Conservation (phyloP, 257 asterid species). For the Solanum pinnatisectum region DNA sequence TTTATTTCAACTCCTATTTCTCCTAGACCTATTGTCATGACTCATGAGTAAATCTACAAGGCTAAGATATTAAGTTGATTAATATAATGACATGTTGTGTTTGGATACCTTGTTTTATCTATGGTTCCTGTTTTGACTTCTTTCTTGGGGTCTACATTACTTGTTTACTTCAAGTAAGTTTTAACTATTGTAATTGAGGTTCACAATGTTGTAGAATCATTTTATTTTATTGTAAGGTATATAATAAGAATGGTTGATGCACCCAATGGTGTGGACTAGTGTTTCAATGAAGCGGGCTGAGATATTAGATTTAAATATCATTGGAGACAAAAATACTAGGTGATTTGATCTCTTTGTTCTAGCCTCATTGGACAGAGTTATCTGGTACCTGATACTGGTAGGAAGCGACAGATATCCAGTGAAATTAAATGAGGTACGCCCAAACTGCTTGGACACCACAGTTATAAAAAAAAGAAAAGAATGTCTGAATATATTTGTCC, state of each 20-base stretch:
- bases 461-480: too few relatives aligned
- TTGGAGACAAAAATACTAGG: neutral
- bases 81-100: neutral
- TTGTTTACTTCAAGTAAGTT: too few relatives aligned
- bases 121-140: neutral
- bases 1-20: too few relatives aligned
- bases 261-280: neutral
- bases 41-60: neutral
- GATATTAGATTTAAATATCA: too few relatives aligned
- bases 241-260: neutral
- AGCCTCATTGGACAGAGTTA: too few relatives aligned
- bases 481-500: neutral
- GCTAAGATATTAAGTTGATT: neutral
- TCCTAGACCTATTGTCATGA: too few relatives aligned
- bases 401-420: neutral
- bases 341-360: neutral
- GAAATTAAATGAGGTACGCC: neutral
- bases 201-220: neutral
- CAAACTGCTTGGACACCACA: too few relatives aligned
- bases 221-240: neutral
- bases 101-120: neutral
- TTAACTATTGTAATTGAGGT: neutral
- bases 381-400: too few relatives aligned
- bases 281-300: too few relatives aligned
- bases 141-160: neutral